phyloP scores from a whole-genome alignment of 2,329 filamentous ascomycete species.

The Neofusicoccum kwambonambiense region DNA sequence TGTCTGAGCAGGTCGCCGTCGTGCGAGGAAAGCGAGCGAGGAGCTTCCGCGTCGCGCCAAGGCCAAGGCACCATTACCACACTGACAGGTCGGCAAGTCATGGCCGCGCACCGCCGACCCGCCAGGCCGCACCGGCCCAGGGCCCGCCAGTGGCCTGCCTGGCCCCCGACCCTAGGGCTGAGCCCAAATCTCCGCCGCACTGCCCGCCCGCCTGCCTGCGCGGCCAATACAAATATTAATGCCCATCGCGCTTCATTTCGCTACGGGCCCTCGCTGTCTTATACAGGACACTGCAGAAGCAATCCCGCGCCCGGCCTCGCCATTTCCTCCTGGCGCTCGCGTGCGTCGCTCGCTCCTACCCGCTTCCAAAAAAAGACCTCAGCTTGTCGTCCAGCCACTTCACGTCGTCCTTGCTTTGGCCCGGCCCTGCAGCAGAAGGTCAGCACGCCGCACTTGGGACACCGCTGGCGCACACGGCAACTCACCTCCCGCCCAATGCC shows the following conservation, averaged over 20 bases:
- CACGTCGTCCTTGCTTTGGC: slow-evolving; percentile 67
- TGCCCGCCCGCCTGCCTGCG: neutral
- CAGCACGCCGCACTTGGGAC: neutral
- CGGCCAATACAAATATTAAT: neutral
- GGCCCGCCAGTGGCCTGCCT: neutral
- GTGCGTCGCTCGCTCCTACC: neutral
- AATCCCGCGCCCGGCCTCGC: neutral
- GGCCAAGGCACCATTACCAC: neutral
- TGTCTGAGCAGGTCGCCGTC: slow-evolving; percentile 1
- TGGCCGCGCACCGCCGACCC: neutral
- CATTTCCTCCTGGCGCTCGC: neutral
- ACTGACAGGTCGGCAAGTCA: neutral
- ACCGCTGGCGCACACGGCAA: slow-evolving; percentile 18
- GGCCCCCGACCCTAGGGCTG: neutral
- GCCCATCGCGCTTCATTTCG: neutral
- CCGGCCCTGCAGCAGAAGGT: slow-evolving; percentile 54
- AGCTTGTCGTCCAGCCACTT: slow-evolving; percentile 69
- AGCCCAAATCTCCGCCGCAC: slow-evolving; percentile 5
- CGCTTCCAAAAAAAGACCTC: slow-evolving; percentile 2
- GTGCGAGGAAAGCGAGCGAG: slow-evolving; percentile 12
- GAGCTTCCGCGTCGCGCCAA: slow-evolving; percentile 3
- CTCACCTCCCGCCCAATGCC: slow-evolving; percentile 56
- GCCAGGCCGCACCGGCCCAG: too few relatives aligned
- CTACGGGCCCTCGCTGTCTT: neutral
- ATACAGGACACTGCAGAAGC: neutral